A percentile compares a stretch with the other conserved stretches of the same genome.
These are phyloP conservation scores for Sordaria brevicollis DNA, from an alignment of 495 filamentous ascomycete genomes.

Conservation along the genomic window DNA sequence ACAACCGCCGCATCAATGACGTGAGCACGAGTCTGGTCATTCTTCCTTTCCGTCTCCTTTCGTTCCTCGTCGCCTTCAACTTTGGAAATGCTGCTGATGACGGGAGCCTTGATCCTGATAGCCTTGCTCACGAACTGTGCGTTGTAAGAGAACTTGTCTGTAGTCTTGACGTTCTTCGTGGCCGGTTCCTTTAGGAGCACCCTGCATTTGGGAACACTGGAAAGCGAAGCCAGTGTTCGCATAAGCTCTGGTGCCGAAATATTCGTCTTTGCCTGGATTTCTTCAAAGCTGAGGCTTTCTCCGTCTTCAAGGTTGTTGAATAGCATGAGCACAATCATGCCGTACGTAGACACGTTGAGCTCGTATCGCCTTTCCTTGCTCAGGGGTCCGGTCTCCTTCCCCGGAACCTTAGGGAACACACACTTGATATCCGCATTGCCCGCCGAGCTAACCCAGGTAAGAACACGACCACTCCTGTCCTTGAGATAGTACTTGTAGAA, in stretches of 20 bases:
- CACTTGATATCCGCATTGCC: slow-evolving; percentile 82
- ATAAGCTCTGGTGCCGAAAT: slow-evolving; percentile 73
- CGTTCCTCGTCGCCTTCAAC: slow-evolving; percentile 79
- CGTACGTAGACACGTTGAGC: slow-evolving; percentile 84
- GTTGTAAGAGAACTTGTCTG: slow-evolving; percentile 81
- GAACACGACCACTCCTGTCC: slow-evolving; percentile 73
- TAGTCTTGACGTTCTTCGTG: slow-evolving; percentile 67
- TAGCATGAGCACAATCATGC: slow-evolving; percentile 77
- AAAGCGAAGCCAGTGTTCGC: slow-evolving; percentile 74
- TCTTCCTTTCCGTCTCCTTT: slow-evolving; percentile 78
- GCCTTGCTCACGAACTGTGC: slow-evolving; percentile 70
- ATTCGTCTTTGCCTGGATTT: slow-evolving; percentile 72
- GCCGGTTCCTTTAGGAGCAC: slow-evolving; percentile 76
- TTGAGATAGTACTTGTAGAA: slow-evolving; percentile 86
- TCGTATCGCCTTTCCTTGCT: slow-evolving; percentile 71
- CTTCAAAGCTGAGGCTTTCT: slow-evolving; percentile 64
- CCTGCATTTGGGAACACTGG: slow-evolving; percentile 74
- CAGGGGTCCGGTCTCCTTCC: slow-evolving; percentile 51
- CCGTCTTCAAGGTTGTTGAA: slow-evolving; percentile 71
- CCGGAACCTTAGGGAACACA: slow-evolving; percentile 55
- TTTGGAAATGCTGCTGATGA: slow-evolving; percentile 67
- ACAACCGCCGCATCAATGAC: slow-evolving; percentile 86
- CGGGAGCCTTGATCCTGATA: slow-evolving; percentile 65
- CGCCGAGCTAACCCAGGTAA: slow-evolving; percentile 64
- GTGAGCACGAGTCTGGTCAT: slow-evolving; percentile 65